Conservation (phyloP, 2,329 filamentous ascomycete species). For the Epichloe hybrida region DNA sequence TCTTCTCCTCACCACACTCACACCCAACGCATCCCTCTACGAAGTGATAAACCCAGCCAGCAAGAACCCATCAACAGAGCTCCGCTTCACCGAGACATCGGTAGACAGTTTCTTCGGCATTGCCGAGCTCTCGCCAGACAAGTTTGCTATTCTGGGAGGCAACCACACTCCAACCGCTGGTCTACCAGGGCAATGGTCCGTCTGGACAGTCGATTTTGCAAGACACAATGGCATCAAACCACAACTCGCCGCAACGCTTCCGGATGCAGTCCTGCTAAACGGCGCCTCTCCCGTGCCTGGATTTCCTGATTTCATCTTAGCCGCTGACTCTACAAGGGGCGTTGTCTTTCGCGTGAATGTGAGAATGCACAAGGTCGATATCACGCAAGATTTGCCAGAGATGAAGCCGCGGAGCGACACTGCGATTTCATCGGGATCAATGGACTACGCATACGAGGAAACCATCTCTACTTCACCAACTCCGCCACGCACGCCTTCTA, state of each 20-base stretch:
- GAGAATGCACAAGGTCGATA: slow-evolving; percentile 6
- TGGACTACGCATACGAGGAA: slow-evolving; percentile 27
- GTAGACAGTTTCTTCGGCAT: slow-evolving; percentile 4
- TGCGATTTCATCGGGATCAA: slow-evolving; percentile 16
- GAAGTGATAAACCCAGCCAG: not conserved
- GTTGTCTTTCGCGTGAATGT: slow-evolving; percentile 14
- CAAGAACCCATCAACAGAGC: not conserved
- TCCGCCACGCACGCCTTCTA: slow-evolving; percentile 22
- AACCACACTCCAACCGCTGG: not conserved
- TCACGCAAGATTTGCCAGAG: slow-evolving; percentile 11
- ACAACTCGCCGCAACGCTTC: not conserved
- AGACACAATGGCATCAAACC: not conserved
- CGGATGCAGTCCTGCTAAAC: not conserved
- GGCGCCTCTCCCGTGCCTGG: not conserved
- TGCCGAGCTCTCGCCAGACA: not conserved
- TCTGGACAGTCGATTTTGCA: not conserved
- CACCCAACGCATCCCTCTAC: slow-evolving; percentile 1
- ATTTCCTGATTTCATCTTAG: not conserved
- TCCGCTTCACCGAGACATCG: not conserved
- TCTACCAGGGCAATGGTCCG: not conserved
- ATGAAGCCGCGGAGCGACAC: slow-evolving; percentile 29
- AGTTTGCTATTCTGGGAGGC: slow-evolving; percentile 3
- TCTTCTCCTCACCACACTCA: slow-evolving; percentile 2
- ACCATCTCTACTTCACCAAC: slow-evolving; percentile 34
- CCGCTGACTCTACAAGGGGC: slow-evolving; percentile 13